These are phyloP conservation scores for Lecanicillium sp. DNA, from an alignment of 2,329 filamentous ascomycete species.

Conservation along the genomic window DNA sequence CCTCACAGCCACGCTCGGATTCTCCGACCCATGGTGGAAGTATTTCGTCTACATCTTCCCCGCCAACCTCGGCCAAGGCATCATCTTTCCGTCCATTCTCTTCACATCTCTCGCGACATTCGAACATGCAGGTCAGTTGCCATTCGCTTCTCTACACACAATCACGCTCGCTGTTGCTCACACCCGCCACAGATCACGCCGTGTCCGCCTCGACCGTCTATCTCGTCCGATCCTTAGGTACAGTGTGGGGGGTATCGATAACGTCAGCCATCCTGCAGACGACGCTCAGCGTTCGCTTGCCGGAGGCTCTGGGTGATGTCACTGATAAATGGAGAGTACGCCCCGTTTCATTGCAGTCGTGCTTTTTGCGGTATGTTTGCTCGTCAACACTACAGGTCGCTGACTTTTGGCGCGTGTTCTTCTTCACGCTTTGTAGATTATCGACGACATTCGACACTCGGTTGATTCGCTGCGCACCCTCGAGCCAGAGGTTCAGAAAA, in stretches of 20 bases:
- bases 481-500: constrained; percentile 47
- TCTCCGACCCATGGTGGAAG: constrained; percentile 43
- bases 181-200: constrained; percentile 43
- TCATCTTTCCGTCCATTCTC: constrained; percentile 49
- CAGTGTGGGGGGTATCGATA: constrained; percentile 57
- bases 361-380: neutral
- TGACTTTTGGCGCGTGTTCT: constrained; percentile 2
- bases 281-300: constrained; percentile 46
- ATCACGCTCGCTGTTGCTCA: constrained; percentile 1
- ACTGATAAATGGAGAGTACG: constrained; percentile 51
- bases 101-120: constrained; percentile 58
- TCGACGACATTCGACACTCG: constrained; percentile 55
- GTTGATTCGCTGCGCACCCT: constrained; percentile 47
- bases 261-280: constrained; percentile 58
- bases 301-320: constrained; percentile 44
- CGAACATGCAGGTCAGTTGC: constrained; percentile 45
- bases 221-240: constrained; percentile 54
- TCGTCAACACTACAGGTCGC: neutral
- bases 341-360: constrained; percentile 14
- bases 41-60: constrained; percentile 51
- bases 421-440: constrained; percentile 33
- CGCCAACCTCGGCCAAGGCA: constrained; percentile 51
- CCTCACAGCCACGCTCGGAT: constrained; percentile 40
- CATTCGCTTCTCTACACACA: neutral
- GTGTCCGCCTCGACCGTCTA: constrained; percentile 57